Evolutionary conservation across 1,139 yeast genomes (phyloP), one percentile per base, ranked within the genome.

Genomic region (Saccharomycopsis crataegensis): DNA sequence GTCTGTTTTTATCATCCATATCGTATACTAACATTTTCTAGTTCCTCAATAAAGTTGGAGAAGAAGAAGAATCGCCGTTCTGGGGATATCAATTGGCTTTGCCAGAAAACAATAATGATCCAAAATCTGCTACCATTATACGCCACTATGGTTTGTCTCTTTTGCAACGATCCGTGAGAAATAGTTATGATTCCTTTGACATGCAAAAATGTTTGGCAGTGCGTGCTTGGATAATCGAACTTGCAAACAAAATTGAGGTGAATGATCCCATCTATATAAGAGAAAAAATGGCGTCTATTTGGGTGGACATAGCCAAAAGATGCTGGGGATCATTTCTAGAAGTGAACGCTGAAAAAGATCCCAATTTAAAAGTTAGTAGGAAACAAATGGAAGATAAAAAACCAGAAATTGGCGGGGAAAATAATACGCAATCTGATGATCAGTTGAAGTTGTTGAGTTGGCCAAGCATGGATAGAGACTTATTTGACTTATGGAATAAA

Each of bases 231-330:
- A 78, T 91, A 38, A 76, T 88, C 46, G 96, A 90, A 59, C 75
- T 93, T 55, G 82, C 91, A 36, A 73, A 73, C 48, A 77, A 81
- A 55, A 77, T 85, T 1, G 67, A 73, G 16, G 70, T 72, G n/a
- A 67, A 71, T 31, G 97, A 93, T 66, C 96, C 98, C 9, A 93
- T 90, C 67, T 94, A 84, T 62, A 75, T 94, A 55, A 88, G 85
- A 64, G 98, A 91, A 64, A 94, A 94, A 68, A 67, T 91, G 50
- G 96, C 98, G 4, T 83, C 80, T 60, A 70, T 93, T 31, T 91
- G 98, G 97, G 96, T 88, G 0, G 85, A 90, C 44, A 75, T 93
- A 11, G 96, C 96, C n/a, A 93, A 94, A 65, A 76, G 96, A 53
- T 77, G 82, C 43, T 94, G 99, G 99, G 98, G 98, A 8, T 73